Conservation (phyloP, 768 basidiomycete genomes). For the Tylopilus sp. region DNA sequence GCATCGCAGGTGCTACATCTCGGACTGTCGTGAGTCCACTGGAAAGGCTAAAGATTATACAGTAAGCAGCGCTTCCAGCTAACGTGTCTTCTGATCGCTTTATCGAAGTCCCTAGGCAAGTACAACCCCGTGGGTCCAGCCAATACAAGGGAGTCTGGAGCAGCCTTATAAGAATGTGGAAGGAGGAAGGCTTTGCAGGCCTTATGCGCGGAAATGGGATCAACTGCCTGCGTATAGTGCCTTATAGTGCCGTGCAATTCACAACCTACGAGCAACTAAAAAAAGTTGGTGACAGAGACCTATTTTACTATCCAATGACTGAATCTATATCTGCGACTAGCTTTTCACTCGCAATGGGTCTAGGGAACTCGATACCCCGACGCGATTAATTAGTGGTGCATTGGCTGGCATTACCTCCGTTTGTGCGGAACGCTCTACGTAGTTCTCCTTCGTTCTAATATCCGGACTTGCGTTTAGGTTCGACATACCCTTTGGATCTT, state of each 20-base stretch:
- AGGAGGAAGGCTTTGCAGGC: conserved; percentile 88
- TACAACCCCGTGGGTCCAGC: conserved; percentile 65
- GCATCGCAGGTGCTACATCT: conserved; percentile 61
- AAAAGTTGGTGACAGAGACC: conserved; percentile 46
- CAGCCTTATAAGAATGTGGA: conserved; percentile 82
- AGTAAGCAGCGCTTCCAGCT: conserved; percentile 49
- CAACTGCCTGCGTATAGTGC: conserved; percentile 90
- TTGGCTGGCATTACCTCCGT: conserved; percentile 94
- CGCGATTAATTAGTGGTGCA: conserved; percentile 81
- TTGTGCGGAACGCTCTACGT: conserved; percentile 50
- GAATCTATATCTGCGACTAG: conserved; percentile 42
- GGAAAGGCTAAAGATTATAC: conserved; percentile 94
- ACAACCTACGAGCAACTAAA: conserved; percentile 90
- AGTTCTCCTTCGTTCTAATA: conserved; percentile 5
- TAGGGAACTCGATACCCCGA: conserved; percentile 82
- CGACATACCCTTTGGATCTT: conserved; percentile 92
- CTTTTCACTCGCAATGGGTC: conserved; percentile 69
- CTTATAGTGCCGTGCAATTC: conserved; percentile 87
- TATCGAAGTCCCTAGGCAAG: conserved; percentile 57
- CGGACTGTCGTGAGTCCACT: conserved; percentile 91
- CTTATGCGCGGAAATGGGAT: conserved; percentile 94
- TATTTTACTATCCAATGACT: conserved; percentile 17
- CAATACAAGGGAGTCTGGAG: conserved; percentile 85
- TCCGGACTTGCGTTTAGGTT: conserved; percentile 41
- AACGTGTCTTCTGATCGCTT: neutral